phyloP scores from a whole-genome alignment of 306 rosid genomes.

The Gastrolobium villosum region DNA sequence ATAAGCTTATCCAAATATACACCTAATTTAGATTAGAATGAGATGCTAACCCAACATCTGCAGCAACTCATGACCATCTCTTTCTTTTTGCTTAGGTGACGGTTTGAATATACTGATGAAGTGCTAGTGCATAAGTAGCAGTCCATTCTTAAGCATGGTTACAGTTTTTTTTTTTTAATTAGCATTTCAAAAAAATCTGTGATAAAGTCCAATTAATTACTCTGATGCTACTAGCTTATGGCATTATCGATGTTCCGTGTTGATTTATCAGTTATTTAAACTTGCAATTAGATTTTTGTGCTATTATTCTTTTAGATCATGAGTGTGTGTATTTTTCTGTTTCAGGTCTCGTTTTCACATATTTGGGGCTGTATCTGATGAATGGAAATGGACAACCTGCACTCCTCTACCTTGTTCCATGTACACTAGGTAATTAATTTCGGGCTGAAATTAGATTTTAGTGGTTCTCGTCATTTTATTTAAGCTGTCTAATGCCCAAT shows the following conservation, averaged over 20 bases:
- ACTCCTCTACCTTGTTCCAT: slow-evolving; percentile 97
- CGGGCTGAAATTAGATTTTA: slow-evolving; percentile 19
- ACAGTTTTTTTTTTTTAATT: neutral
- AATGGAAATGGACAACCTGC: slow-evolving; percentile 97
- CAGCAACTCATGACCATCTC: slow-evolving; percentile 2
- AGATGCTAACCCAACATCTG: slow-evolving; percentile 18
- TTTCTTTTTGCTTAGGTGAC: slow-evolving; percentile 30
- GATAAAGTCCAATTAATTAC: slow-evolving; percentile 11
- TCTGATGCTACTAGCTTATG: slow-evolving; percentile 35
- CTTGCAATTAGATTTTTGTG: slow-evolving; percentile 28
- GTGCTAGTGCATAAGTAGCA: neutral
- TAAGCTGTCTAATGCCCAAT: slow-evolving; percentile 26
- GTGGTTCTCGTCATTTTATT: neutral
- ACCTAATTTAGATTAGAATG: slow-evolving; percentile 14
- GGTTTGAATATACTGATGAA: slow-evolving; percentile 19
- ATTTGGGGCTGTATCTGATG: slow-evolving; percentile 89
- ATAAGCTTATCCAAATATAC: neutral
- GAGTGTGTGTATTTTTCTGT: slow-evolving; percentile 41
- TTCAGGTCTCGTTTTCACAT: slow-evolving; percentile 83
- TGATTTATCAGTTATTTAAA: slow-evolving; percentile 26
- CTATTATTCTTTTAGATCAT: slow-evolving; percentile 9
- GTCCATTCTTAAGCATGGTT: slow-evolving; percentile 20
- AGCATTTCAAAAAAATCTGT: slow-evolving; percentile 17
- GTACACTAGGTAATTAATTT: slow-evolving; percentile 81
- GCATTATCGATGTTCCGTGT: slow-evolving; percentile 26